phyloP scores from a whole-genome alignment of 2,329 filamentous ascomycete genomes.

The Grosmannia penicillata region DNA sequence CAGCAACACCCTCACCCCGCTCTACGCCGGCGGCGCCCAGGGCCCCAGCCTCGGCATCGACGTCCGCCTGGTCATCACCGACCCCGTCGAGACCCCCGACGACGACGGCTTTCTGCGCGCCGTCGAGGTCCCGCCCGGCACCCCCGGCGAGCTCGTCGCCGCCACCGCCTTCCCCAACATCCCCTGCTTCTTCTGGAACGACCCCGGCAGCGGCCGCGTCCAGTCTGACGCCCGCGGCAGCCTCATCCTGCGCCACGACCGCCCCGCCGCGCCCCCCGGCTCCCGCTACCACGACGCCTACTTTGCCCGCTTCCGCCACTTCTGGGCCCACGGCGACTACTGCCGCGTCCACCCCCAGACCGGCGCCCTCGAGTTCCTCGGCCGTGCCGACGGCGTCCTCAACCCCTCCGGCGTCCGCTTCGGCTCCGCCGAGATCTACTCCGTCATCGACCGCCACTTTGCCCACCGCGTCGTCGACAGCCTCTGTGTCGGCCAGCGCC shows the following conservation, averaged over 20 bases:
- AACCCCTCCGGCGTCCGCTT: constrained; percentile 71
- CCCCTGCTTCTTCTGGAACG: constrained; percentile 52
- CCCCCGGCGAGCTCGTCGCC: constrained; percentile 61
- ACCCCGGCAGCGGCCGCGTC: constrained; percentile 17
- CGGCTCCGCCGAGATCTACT: constrained; percentile 68
- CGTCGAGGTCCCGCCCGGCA: constrained; percentile 35
- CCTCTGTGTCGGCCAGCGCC: constrained; percentile 66
- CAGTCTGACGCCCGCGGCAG: not conserved
- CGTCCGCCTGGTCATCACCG: constrained; percentile 47
- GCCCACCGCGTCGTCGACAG: constrained; percentile 49
- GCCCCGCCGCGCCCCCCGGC: constrained; percentile 27
- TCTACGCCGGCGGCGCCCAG: constrained; percentile 42
- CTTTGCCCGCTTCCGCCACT: constrained; percentile 47
- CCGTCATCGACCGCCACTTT: constrained; percentile 54
- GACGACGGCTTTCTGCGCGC: constrained; percentile 26
- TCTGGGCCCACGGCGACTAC: constrained; percentile 78
- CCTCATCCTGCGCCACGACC: constrained; percentile 5
- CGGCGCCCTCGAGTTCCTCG: constrained; percentile 49
- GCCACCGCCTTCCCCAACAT: constrained; percentile 61
- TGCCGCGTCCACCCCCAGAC: constrained; percentile 55
- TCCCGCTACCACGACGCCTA: constrained; percentile 45
- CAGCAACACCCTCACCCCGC: constrained; percentile 54
- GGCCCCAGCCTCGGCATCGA: constrained; percentile 33
- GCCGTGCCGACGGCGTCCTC: constrained; percentile 62
- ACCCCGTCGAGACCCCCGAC: constrained; percentile 26